Percentiles rank a stretch among this genome's conserved stretches.
Conservation (phyloP, 352 stramenopile genomes). For the Phytophthora palmivora region DNA sequence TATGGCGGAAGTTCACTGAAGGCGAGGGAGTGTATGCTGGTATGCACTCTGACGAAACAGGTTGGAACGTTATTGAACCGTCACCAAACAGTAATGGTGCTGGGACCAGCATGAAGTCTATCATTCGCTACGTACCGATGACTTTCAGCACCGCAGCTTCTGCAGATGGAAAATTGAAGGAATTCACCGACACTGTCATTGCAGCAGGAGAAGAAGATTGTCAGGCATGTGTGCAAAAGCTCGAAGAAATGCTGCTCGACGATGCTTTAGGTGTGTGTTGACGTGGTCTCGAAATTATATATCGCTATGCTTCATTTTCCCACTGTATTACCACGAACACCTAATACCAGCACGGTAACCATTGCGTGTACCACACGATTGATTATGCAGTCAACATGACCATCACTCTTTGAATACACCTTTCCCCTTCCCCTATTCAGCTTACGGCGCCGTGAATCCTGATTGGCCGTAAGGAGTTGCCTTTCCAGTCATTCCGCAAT, state of each 20-base stretch:
- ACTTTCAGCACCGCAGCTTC: slow-evolving; percentile 20
- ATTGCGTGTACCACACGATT: background rate
- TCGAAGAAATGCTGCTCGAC: slow-evolving; percentile 30
- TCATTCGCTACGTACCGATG: slow-evolving; percentile 34
- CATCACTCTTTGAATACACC: slow-evolving; percentile 4
- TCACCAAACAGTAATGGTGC: slow-evolving; percentile 10
- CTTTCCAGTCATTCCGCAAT: slow-evolving; percentile 3
- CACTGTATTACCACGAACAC: no score
- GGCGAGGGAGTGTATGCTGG: slow-evolving; percentile 43
- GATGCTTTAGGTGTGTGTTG: slow-evolving; percentile 28
- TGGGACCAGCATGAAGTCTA: slow-evolving; percentile 24
- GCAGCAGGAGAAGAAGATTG: slow-evolving; percentile 30
- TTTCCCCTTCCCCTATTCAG: slow-evolving; percentile 1
- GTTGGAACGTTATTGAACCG: slow-evolving; percentile 46
- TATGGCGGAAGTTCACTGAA: slow-evolving; percentile 56
- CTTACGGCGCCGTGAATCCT: slow-evolving; percentile 5
- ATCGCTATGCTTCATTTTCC: background rate
- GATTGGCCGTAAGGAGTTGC: slow-evolving; percentile 5
- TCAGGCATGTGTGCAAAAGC: slow-evolving; percentile 5
- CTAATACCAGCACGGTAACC: no score
- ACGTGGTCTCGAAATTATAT: background rate
- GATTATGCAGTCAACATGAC: slow-evolving; percentile 3
- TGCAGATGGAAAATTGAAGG: slow-evolving; percentile 8
- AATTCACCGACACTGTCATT: slow-evolving; percentile 28
- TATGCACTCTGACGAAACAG: slow-evolving; percentile 65